Evolutionary conservation across 2,329 filamentous ascomycete genomes (phyloP).

Genomic region (Raffaelea albimanens): DNA sequence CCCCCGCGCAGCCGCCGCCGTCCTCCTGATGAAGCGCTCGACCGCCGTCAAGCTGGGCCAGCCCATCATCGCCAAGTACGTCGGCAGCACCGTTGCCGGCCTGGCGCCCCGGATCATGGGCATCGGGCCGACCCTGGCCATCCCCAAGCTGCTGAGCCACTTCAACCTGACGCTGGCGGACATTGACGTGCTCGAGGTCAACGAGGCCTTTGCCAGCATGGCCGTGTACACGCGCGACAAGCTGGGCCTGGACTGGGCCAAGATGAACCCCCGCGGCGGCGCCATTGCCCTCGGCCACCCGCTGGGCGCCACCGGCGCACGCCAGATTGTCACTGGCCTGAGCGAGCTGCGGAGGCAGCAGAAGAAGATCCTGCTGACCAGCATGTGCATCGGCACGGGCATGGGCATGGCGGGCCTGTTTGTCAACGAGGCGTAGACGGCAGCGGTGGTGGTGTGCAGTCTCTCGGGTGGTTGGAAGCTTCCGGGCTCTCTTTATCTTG

Average conservation of each 20-base stretch:
- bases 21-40: conserved; percentile 90
- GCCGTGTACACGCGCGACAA: conserved; percentile 81
- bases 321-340: conserved; percentile 82
- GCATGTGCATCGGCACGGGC: conserved; percentile 73
- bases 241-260: conserved; percentile 60
- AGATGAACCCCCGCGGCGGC: conserved; percentile 74
- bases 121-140: conserved; percentile 67
- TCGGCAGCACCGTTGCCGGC: conserved; percentile 82
- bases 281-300: conserved; percentile 75
- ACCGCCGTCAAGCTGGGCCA: conserved; percentile 79
- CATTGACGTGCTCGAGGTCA: conserved; percentile 84
- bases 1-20: conserved; percentile 54
- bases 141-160: conserved; percentile 75
- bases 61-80: conserved; percentile 90
- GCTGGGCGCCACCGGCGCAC: conserved; percentile 58
- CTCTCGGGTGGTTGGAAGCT: too few relatives aligned
- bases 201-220: conserved; percentile 98
- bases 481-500: too few relatives aligned
- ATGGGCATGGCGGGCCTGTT: conserved; percentile 61
- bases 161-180: conserved; percentile 71
- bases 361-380: conserved; percentile 85
- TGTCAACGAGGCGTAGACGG: conserved; percentile 15
- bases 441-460: too few relatives aligned
- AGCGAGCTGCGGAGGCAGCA: conserved; percentile 75
- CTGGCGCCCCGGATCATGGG: conserved; percentile 94